A percentile compares a stretch with the other conserved stretches of the same genome.
Evolutionary conservation across 176 grass and related monocot species (phyloP).

Genomic region (Oryza meyeriana): DNA sequence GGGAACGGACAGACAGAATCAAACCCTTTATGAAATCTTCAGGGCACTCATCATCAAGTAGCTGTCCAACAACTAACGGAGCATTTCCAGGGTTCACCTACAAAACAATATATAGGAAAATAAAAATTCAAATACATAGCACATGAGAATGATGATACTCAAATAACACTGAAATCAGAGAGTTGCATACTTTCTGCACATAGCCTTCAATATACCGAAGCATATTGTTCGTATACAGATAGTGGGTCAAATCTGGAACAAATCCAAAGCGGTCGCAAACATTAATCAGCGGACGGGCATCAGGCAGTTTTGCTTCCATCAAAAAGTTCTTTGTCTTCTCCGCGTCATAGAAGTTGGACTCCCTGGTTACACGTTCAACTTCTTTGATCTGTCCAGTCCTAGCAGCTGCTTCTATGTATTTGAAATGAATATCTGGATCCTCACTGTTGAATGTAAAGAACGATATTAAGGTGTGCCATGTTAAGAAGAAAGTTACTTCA

Average conservation of each 20-base stretch:
- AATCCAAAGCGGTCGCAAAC: slow-evolving; percentile 98
- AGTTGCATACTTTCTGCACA: slow-evolving; percentile 80
- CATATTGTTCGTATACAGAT: slow-evolving; percentile 94
- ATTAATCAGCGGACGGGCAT: slow-evolving; percentile 92
- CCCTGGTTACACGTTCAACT: slow-evolving; percentile 97
- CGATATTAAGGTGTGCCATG: slow-evolving; percentile 14
- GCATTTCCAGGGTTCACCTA: slow-evolving; percentile 97
- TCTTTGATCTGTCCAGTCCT: slow-evolving; percentile 97
- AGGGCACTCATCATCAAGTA: slow-evolving; percentile 91
- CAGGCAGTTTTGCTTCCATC: slow-evolving; percentile 98
- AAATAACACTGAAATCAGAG: slow-evolving; percentile 4
- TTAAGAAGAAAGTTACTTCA: slow-evolving; percentile 5
- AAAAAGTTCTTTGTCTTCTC: slow-evolving; percentile 98
- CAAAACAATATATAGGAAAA: slow-evolving; percentile 22
- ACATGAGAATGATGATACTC: not conserved
- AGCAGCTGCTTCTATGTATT: slow-evolving; percentile 96
- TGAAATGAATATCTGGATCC: slow-evolving; percentile 95
- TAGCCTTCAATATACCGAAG: slow-evolving; percentile 97
- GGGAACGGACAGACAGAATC: slow-evolving; percentile 90
- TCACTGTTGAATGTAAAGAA: slow-evolving; percentile 61
- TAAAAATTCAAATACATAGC: not conserved
- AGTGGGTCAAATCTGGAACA: slow-evolving; percentile 93
- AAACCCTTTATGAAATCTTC: slow-evolving; percentile 99
- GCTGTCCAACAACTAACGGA: slow-evolving; percentile 85
- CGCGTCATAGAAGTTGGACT: slow-evolving; percentile 96